phyloP scores from a whole-genome alignment of 768 basidiomycete genomes.

The Wakefieldia striispora region DNA sequence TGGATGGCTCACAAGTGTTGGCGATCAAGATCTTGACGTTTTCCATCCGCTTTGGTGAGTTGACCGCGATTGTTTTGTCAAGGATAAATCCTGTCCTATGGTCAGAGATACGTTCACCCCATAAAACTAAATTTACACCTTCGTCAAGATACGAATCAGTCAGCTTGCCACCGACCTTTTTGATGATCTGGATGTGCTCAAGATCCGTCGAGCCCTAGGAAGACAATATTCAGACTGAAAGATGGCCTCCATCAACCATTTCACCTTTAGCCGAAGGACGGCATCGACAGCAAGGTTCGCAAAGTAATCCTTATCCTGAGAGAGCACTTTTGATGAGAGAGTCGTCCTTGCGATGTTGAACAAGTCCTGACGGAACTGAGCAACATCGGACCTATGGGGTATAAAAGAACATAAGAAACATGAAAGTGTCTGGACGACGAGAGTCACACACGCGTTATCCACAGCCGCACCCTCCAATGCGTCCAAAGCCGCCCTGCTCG shows the following conservation, averaged over 20 bases:
- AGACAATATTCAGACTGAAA: neutral
- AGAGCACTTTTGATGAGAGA: constrained; percentile 90
- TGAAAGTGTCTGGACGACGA: neutral
- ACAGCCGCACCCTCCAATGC: constrained; percentile 81
- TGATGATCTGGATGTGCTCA: constrained; percentile 99
- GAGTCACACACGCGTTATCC: constrained; percentile 73
- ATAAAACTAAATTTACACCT: constrained; percentile 43
- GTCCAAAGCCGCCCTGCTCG: constrained; percentile 76
- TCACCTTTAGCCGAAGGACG: constrained; percentile 84
- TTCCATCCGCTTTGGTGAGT: constrained; percentile 92
- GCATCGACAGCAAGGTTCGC: constrained; percentile 97
- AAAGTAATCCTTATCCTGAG: constrained; percentile 97
- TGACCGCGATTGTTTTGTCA: constrained; percentile 91
- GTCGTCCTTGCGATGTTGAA: constrained; percentile 98
- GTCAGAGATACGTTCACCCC: neutral
- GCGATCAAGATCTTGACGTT: constrained; percentile 96
- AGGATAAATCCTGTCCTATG: constrained; percentile 81
- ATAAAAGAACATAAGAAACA: neutral
- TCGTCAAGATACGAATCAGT: constrained; percentile 98
- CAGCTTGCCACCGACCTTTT: constrained; percentile 98
- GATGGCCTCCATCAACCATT: neutral
- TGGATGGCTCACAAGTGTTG: constrained; percentile 78
- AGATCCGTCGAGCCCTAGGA: constrained; percentile 88
- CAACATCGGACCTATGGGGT: constrained; percentile 58
- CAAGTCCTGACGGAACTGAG: constrained; percentile 81